Conservation (phyloP, 1,139 yeast species). For the Casaregolazyma lundiana region DNA sequence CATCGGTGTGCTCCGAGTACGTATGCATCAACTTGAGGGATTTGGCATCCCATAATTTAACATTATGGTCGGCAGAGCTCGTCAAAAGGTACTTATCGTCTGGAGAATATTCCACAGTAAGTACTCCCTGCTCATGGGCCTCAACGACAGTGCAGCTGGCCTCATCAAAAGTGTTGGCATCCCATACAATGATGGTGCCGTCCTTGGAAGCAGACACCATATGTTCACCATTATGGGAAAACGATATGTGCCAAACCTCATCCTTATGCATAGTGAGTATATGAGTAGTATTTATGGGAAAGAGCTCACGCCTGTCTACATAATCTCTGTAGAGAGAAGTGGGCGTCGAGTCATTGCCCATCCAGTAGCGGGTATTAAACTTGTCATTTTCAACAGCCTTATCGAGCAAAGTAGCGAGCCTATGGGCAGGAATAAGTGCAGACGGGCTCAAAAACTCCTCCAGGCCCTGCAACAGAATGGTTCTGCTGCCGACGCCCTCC, state of each 20-base stretch:
- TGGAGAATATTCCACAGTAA: conserved; percentile 70
- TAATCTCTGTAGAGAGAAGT: conserved; percentile 33
- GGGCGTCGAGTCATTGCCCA: conserved; percentile 18
- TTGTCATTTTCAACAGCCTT: conserved; percentile 51
- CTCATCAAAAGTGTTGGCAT: conserved; percentile 41
- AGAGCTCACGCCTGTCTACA: conserved; percentile 33
- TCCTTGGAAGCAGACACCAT: conserved; percentile 78
- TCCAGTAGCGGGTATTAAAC: conserved; percentile 38
- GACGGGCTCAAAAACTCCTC: conserved; percentile 47
- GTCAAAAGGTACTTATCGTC: conserved; percentile 63
- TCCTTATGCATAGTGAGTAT: conserved; percentile 52
- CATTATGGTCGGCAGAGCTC: conserved; percentile 62
- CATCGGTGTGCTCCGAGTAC: conserved; percentile 29
- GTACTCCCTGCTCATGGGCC: conserved; percentile 57
- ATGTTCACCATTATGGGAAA: conserved; percentile 70
- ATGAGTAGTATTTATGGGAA: conserved; percentile 44
- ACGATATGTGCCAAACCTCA: conserved; percentile 82
- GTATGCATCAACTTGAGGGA: conserved; percentile 32
- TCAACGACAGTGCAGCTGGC: conserved; percentile 45
- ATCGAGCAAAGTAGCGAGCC: conserved; percentile 42
- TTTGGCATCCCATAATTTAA: conserved; percentile 60
- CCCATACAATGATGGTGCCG: conserved; percentile 60
- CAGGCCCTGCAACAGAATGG: conserved; percentile 40
- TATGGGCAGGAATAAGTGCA: conserved; percentile 48
- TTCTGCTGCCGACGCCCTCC: conserved; percentile 40